Evolutionary conservation across 1,284 basidiomycete species (phyloP).

Genomic region (Xerocomus minutiporus): DNA sequence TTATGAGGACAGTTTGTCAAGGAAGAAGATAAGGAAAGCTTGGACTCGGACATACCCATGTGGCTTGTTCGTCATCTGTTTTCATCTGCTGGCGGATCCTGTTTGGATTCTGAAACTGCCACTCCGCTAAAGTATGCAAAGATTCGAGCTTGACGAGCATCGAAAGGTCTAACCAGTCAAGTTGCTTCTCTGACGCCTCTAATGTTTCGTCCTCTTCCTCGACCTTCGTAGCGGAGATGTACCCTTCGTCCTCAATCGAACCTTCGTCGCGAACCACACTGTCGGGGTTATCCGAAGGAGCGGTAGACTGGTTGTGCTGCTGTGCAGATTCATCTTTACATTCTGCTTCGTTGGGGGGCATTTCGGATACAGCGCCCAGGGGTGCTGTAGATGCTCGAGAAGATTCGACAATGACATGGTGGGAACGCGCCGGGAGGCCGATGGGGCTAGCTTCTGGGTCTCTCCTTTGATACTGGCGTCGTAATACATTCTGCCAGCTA

Average conservation of each 20-base stretch:
- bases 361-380: slow-evolving; percentile 10
- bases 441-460: slow-evolving; percentile 68
- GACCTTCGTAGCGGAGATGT: slow-evolving; percentile 9
- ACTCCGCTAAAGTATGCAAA: slow-evolving; percentile 67
- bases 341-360: slow-evolving; percentile 9
- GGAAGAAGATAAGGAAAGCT: neutral
- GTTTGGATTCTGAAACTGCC: slow-evolving; percentile 75
- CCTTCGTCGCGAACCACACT: neutral
- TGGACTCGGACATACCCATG: slow-evolving; percentile 56
- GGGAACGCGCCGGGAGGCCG: slow-evolving; percentile 40
- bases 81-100: slow-evolving; percentile 69
- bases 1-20: slow-evolving; percentile 6
- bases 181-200: slow-evolving; percentile 22
- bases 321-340: slow-evolving; percentile 1
- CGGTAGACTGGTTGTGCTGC: slow-evolving; percentile 2
- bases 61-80: slow-evolving; percentile 67
- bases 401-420: slow-evolving; percentile 21
- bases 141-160: slow-evolving; percentile 76
- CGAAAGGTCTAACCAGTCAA: slow-evolving; percentile 64
- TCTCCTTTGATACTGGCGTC: slow-evolving; percentile 67
- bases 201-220: slow-evolving; percentile 27
- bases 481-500: slow-evolving; percentile 70
- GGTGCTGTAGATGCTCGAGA: slow-evolving; percentile 28
- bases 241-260: slow-evolving; percentile 3
- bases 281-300: slow-evolving; percentile 4